Percentiles rank a stretch among this genome's conserved stretches.
Evolutionary conservation across 108 stramenopile genomes (phyloP).

Genomic region (Aurantiochytrium sp.): DNA sequence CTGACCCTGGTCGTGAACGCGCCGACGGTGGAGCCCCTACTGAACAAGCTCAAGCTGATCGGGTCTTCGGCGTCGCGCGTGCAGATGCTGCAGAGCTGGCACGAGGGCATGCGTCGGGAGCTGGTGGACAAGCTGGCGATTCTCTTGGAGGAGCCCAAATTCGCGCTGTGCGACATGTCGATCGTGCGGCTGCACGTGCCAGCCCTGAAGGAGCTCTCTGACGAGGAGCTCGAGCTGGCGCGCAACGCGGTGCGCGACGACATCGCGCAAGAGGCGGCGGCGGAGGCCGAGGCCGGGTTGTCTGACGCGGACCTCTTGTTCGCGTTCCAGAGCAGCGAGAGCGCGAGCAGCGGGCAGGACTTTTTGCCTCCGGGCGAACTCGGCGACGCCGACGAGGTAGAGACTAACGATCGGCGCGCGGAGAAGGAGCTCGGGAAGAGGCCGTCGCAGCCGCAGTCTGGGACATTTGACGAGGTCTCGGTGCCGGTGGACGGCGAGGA

Average conservation of each 20-base stretch:
- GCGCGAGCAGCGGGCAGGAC: not conserved
- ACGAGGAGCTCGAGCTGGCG: not conserved
- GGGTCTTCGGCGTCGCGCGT: not conserved
- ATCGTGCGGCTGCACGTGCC: not conserved
- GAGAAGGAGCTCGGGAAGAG: too few relatives aligned
- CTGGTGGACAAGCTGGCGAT: not conserved
- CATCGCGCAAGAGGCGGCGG: not conserved
- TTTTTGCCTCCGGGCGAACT: too few relatives aligned
- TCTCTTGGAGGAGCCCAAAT: not conserved
- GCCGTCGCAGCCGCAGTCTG: too few relatives aligned
- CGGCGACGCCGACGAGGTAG: too few relatives aligned
- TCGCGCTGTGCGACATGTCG: not conserved
- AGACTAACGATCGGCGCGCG: too few relatives aligned
- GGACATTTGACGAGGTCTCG: too few relatives aligned
- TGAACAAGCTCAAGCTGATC: constrained; percentile 42
- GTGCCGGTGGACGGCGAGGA: too few relatives aligned
- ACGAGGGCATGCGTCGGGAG: constrained; percentile 2
- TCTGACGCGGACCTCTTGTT: not conserved
- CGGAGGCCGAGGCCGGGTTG: not conserved
- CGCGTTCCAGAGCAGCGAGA: not conserved
- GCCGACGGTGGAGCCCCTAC: constrained; percentile 40
- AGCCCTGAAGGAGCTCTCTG: not conserved
- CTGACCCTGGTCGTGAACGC: constrained; percentile 62
- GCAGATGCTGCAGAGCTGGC: not conserved
- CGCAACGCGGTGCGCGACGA: not conserved